Evolutionary conservation across 805 yeast species (phyloP), one percentile per base, ranked within the genome.

Genomic region (Barnettozyma pratensis): DNA sequence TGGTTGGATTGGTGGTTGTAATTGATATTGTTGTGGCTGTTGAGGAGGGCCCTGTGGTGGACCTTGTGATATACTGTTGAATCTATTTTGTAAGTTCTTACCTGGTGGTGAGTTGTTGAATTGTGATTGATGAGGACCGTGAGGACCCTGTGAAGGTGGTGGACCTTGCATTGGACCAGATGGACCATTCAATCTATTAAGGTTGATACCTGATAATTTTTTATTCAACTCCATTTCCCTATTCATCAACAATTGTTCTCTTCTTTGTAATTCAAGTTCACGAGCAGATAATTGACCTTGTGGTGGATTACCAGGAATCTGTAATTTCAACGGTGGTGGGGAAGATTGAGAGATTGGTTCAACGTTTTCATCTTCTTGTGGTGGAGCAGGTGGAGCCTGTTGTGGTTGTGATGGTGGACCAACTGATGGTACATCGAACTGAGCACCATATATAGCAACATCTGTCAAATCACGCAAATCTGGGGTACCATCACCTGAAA

Each of bases 141-240:
- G 39, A 11, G 38, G 45, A 29, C 45, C 50, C 14, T 48, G 32
- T 31, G 19, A 28, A 12, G 42, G 37, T 19, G 38, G 50, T 52
- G 50, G 9, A 27, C 42, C 54, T 41, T 52, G 54, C 11, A 37
- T 25, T 41, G 47, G 50, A 14, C 43, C 44, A 31, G 42, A 41
- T 30, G 49, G 41, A 19, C 45, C 56, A 11, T 31, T 31, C 34
- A 31, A 31, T 47, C 42, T 49, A 41, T 45, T 44, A 41, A 39
- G 37, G 34, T 45, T 38, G 43, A 41, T 45, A 25, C 35, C 28
- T 43, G 54, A 10, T 49, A 54, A 44, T 47, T 58, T 61, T 40
- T 53, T 62, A 56, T 53, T 62, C 48, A 59, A 50, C 39, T 60
- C 63, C 32, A 50, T 27, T 50, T 60, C 63, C 55, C 55, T 61